A percentile compares a stretch with the other conserved stretches of the same genome.
These are phyloP conservation scores for Aspergillus baeticus DNA, from an alignment of 495 filamentous ascomycete species.

Conservation along the genomic window DNA sequence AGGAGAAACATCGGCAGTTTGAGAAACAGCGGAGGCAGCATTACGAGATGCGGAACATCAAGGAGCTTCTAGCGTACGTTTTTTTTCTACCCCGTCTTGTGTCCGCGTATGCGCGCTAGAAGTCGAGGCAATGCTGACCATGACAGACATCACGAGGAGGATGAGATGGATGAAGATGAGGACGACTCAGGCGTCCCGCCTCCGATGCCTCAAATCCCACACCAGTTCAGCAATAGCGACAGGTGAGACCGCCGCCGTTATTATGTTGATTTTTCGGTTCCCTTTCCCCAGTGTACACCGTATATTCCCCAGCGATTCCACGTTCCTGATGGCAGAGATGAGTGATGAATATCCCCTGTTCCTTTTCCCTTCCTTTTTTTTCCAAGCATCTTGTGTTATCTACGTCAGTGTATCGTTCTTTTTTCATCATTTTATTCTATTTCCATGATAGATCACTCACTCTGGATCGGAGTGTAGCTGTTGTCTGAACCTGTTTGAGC, in stretches of 20 bases:
- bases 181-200: slow-evolving; percentile 25
- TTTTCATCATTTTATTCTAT: no score
- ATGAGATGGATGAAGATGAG: slow-evolving; percentile 54
- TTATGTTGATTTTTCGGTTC: neutral
- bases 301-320: slow-evolving; percentile 28
- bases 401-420: neutral
- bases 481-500: neutral
- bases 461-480: neutral
- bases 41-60: slow-evolving; percentile 98
- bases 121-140: slow-evolving; percentile 4
- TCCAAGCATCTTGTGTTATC: neutral
- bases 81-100: neutral
- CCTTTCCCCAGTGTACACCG: slow-evolving; percentile 8
- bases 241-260: slow-evolving; percentile 5
- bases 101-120: neutral
- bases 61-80: slow-evolving; percentile 75
- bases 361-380: neutral
- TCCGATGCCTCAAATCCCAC: slow-evolving; percentile 37
- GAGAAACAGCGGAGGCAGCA: slow-evolving; percentile 90
- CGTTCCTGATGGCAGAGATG: neutral
- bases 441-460: neutral
- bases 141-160: slow-evolving; percentile 48
- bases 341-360: slow-evolving; percentile 4
- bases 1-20: slow-evolving; percentile 86
- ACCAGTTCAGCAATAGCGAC: slow-evolving; percentile 23